Evolutionary conservation across 2,329 filamentous ascomycete genomes (phyloP).

Genomic region (Gnomoniopsis sp.): DNA sequence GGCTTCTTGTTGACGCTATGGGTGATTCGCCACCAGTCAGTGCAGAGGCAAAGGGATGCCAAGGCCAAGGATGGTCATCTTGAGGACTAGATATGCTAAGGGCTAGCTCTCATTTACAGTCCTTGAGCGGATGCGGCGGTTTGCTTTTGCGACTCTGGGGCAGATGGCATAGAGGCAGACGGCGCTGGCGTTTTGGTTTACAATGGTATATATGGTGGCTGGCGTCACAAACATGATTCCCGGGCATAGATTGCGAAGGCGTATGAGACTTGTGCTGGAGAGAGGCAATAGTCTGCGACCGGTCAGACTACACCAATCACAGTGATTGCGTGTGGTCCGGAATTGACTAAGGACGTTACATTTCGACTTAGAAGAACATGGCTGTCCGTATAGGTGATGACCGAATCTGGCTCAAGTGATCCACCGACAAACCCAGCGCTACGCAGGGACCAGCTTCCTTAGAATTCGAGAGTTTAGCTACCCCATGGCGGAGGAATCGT

Average conservation of each 20-base stretch:
- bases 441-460: no score
- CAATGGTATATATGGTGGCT: not conserved
- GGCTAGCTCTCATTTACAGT: not conserved
- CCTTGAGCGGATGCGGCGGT: not conserved
- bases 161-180: not conserved
- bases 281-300: not conserved
- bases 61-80: conserved; percentile 30
- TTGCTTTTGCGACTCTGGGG: not conserved
- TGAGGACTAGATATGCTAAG: conserved; percentile 28
- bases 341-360: no score
- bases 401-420: no score
- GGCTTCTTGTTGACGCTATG: conserved; percentile 69
- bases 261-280: not conserved
- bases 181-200: not conserved
- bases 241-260: not conserved
- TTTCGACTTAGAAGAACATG: no score
- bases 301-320: no score
- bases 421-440: no score
- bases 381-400: no score
- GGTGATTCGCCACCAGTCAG: conserved; percentile 61
- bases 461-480: no score
- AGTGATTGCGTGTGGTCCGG: no score
- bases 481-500: no score
- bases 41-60: conserved; percentile 34
- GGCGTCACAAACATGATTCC: not conserved